These are phyloP conservation scores for Dioscorea cayenensis DNA, from an alignment of 116 monocot species.

Conservation along the genomic window DNA sequence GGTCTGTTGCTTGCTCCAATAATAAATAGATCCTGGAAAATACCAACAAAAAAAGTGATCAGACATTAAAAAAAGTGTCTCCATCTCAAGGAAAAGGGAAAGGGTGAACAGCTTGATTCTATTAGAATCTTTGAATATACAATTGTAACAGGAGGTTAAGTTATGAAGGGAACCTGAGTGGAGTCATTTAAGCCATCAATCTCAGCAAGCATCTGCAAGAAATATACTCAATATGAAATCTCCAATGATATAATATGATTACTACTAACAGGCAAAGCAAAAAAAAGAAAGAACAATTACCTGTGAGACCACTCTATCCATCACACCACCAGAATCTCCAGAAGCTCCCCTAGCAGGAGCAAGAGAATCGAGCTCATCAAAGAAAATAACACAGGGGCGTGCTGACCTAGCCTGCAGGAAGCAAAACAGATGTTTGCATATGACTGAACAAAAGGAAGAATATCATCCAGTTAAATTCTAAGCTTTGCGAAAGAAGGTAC, in stretches of 20 bases:
- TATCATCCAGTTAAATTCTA: neutral
- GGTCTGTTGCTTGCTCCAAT: slow-evolving; percentile 97
- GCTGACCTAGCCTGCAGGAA: slow-evolving; percentile 79
- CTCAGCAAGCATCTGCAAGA: slow-evolving; percentile 84
- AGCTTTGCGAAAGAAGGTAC: slow-evolving; percentile 17
- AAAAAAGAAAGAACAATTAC: slow-evolving; percentile 3
- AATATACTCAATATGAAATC: neutral
- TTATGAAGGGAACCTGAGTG: slow-evolving; percentile 47
- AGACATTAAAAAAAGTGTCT: no score
- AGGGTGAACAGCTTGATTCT: neutral
- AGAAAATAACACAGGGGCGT: slow-evolving; percentile 98
- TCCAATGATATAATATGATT: no score
- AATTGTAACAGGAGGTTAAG: neutral
- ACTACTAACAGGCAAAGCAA: no score
- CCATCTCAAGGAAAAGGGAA: no score
- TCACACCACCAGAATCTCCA: slow-evolving; percentile 97
- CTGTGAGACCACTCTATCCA: slow-evolving; percentile 96
- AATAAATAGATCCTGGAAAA: slow-evolving; percentile 76
- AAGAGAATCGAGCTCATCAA: slow-evolving; percentile 98
- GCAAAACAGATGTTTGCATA: neutral
- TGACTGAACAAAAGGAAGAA: neutral
- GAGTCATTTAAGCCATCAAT: slow-evolving; percentile 91
- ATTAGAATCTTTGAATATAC: neutral
- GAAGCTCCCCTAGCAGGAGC: slow-evolving; percentile 97
- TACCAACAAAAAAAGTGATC: neutral